A percentile compares a stretch with the other conserved stretches of the same genome.
These are phyloP conservation scores for Coniella lustricola DNA, from an alignment of 2,329 filamentous ascomycete genomes.

Conservation along the genomic window DNA sequence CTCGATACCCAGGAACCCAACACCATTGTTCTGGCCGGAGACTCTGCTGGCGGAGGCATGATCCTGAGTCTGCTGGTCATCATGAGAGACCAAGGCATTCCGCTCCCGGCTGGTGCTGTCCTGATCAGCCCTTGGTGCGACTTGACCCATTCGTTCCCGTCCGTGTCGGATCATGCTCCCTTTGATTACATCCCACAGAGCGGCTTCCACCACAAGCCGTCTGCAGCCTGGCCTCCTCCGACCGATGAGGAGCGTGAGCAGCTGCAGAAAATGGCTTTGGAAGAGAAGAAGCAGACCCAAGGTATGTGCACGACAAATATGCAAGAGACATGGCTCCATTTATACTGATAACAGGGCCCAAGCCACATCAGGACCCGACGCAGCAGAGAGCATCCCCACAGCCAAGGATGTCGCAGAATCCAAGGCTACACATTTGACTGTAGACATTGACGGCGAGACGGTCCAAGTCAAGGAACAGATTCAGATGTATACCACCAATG, in stretches of 20 bases:
- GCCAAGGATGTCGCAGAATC: slow-evolving; percentile 19
- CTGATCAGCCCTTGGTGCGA: slow-evolving; percentile 95
- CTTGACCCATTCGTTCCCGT: slow-evolving; percentile 90
- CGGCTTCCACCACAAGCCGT: slow-evolving; percentile 88
- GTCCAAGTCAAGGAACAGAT: slow-evolving; percentile 85
- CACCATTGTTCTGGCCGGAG: slow-evolving; percentile 81
- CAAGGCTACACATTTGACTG: slow-evolving; percentile 38
- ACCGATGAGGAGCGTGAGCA: slow-evolving; percentile 65
- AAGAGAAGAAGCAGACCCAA: slow-evolving; percentile 31
- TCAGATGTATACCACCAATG: slow-evolving; percentile 78
- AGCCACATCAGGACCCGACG: slow-evolving; percentile 9
- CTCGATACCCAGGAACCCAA: slow-evolving; percentile 68
- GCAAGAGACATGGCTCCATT: neutral
- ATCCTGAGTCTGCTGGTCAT: slow-evolving; percentile 71
- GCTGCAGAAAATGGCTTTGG: slow-evolving; percentile 39
- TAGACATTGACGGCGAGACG: slow-evolving; percentile 63
- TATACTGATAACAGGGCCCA: slow-evolving; percentile 26
- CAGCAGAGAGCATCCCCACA: slow-evolving; percentile 1
- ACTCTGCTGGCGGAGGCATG: slow-evolving; percentile 93
- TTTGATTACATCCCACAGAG: slow-evolving; percentile 82
- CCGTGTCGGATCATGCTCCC: slow-evolving; percentile 63
- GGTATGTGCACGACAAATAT: too few species aligned
- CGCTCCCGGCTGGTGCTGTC: slow-evolving; percentile 81
- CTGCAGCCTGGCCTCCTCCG: slow-evolving; percentile 84
- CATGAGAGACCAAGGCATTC: slow-evolving; percentile 73